These are phyloP conservation scores for Lactuca saligna DNA, from an alignment of 129 eudicot genomes.

Conservation along the genomic window DNA sequence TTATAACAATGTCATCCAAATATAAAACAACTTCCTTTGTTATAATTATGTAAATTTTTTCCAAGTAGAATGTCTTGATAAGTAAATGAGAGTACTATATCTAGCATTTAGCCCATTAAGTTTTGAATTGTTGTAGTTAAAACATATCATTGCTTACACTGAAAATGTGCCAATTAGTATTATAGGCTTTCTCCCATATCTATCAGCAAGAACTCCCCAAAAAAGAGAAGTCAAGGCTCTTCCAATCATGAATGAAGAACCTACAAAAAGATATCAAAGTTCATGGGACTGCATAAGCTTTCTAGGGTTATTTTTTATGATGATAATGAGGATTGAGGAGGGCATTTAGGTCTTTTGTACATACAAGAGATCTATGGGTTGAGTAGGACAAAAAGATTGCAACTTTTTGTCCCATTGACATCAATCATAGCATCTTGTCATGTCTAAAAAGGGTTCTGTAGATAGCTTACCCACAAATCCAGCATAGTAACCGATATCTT, in stretches of 20 bases:
- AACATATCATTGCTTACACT: slow-evolving; percentile 20
- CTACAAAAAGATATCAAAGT: slow-evolving; percentile 24
- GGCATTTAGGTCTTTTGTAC: no score
- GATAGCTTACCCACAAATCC: slow-evolving; percentile 27
- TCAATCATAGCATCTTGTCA: no score
- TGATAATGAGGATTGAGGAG: no score
- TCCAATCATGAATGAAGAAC: slow-evolving; percentile 36
- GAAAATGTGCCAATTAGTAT: slow-evolving; percentile 31
- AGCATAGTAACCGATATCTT: slow-evolving; percentile 30
- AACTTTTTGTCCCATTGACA: no score
- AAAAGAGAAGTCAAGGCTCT: slow-evolving; percentile 33
- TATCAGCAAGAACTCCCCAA: slow-evolving; percentile 35
- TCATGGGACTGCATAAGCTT: no score
- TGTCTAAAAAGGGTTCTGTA: background rate
- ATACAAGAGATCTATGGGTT: no score
- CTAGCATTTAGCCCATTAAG: background rate
- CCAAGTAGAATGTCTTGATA: background rate
- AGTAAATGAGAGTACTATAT: no score
- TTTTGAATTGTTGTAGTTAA: background rate
- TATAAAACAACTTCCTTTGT: no score
- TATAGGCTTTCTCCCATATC: slow-evolving; percentile 35
- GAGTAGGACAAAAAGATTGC: no score
- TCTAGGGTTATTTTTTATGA: no score
- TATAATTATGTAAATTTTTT: no score
- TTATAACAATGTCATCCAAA: no score